Percentiles rank a stretch among this genome's conserved stretches.
Conservation (phyloP, 768 basidiomycete species). For the Porpolomopsis calyptriformis region DNA sequence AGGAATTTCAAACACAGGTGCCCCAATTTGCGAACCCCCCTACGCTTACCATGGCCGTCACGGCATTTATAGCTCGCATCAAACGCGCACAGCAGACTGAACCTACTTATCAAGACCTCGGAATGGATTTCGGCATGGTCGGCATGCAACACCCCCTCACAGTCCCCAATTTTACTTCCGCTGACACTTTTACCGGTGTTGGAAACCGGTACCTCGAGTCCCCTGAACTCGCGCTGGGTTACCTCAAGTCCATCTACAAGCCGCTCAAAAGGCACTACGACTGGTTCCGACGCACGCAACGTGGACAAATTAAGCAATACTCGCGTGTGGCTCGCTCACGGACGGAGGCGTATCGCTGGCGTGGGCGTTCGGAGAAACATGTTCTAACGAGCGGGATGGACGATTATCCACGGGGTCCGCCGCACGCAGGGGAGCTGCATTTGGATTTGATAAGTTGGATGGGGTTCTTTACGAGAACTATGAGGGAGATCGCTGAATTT, state of each 20-base stretch:
- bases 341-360: constrained; percentile 89
- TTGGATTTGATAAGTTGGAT: constrained; percentile 93
- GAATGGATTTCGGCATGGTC: constrained; percentile 48
- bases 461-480: constrained; percentile 90
- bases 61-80: constrained; percentile 76
- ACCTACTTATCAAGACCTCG: constrained; percentile 51
- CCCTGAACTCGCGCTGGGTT: constrained; percentile 52
- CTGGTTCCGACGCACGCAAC: constrained; percentile 92
- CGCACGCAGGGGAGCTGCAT: constrained; percentile 87
- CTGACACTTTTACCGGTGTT: constrained; percentile 10
- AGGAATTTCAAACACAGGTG: constrained; percentile 86
- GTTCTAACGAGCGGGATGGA: constrained; percentile 94
- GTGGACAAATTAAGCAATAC: constrained; percentile 89
- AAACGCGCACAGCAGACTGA: constrained; percentile 27
- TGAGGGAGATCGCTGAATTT: constrained; percentile 82
- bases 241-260: constrained; percentile 70
- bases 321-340: constrained; percentile 74
- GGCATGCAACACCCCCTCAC: constrained; percentile 43
- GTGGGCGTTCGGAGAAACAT: constrained; percentile 76
- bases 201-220: constrained; percentile 42
- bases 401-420: constrained; percentile 86
- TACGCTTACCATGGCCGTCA: constrained; percentile 88
- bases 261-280: constrained; percentile 86
- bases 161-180: constrained; percentile 3
- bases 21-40: constrained; percentile 94